These are phyloP conservation scores for Nakazawaea ishiwadae DNA, from an alignment of 805 yeast species.

Conservation along the genomic window DNA sequence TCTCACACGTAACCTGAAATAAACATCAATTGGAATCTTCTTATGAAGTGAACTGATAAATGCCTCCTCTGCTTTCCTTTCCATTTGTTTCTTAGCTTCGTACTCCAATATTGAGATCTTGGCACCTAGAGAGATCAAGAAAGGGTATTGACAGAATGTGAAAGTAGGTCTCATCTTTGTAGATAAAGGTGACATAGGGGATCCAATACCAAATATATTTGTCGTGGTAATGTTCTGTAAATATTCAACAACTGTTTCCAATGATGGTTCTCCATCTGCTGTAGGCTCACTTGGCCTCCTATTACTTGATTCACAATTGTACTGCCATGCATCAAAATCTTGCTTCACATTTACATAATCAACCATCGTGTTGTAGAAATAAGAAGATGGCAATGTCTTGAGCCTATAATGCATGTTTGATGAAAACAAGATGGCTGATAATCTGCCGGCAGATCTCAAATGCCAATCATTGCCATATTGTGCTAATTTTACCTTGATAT, in stretches of 20 bases:
- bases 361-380: conserved; percentile 74
- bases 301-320: conserved; percentile 19
- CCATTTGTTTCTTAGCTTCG: conserved; percentile 80
- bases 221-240: conserved; percentile 31
- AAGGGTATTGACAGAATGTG: conserved; percentile 81
- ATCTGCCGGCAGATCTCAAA: conserved; percentile 57
- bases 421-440: conserved; percentile 48
- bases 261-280: conserved; percentile 16
- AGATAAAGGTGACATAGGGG: conserved; percentile 19
- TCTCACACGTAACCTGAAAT: conserved; percentile 64
- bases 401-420: conserved; percentile 40
- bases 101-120: conserved; percentile 78
- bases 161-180: conserved; percentile 28
- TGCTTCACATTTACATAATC: conserved; percentile 72
- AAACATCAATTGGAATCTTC: conserved; percentile 57
- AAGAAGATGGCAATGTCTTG: conserved; percentile 30
- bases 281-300: conserved; percentile 5
- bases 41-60: conserved; percentile 70
- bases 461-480: conserved; percentile 85
- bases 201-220: conserved; percentile 29
- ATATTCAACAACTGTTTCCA: conserved; percentile 41
- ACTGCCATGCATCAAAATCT: conserved; percentile 86
- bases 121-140: conserved; percentile 72
- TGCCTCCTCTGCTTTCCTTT: conserved; percentile 83
- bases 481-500: conserved; percentile 31